Percentiles rank a stretch among this genome's conserved stretches.
Conservation (phyloP, 108 stramenopile genomes). For the Skeletonema menzelii region DNA sequence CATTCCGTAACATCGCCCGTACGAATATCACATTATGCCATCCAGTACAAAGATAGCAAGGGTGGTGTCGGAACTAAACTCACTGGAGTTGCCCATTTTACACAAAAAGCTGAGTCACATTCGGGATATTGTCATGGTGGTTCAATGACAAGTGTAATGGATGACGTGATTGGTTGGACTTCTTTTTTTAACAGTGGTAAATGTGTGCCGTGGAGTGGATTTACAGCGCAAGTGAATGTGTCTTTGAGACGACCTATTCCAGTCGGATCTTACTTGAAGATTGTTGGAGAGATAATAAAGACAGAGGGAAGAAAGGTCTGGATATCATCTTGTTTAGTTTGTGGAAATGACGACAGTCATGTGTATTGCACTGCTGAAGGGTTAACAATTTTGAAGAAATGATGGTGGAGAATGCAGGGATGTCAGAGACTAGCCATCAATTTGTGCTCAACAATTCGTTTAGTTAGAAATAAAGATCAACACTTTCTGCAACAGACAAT, state of each 20-base stretch:
- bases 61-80: slow-evolving; percentile 66
- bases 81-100: slow-evolving; percentile 77
- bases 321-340: slow-evolving; percentile 49
- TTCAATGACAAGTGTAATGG: slow-evolving; percentile 75
- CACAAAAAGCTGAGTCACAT: slow-evolving; percentile 74
- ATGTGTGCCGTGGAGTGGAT: slow-evolving; percentile 80
- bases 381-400: slow-evolving; percentile 63
- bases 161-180: slow-evolving; percentile 86
- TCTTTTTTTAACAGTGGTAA: slow-evolving; percentile 70
- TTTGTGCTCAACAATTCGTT: no score
- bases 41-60: slow-evolving; percentile 35
- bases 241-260: slow-evolving; percentile 55
- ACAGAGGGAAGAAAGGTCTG: slow-evolving; percentile 76
- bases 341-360: slow-evolving; percentile 18
- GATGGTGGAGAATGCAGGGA: background rate
- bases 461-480: no score
- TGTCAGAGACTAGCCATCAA: no score
- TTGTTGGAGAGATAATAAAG: slow-evolving; percentile 50
- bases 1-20: slow-evolving; percentile 66
- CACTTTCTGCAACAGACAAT: no score
- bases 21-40: slow-evolving; percentile 63
- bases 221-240: slow-evolving; percentile 85
- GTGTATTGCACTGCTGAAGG: slow-evolving; percentile 69
- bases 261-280: slow-evolving; percentile 57
- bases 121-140: slow-evolving; percentile 86